Evolutionary conservation across 768 basidiomycete species (phyloP), one percentile per base, ranked within the genome.

Genomic region (Rhodotorula babjevae): DNA sequence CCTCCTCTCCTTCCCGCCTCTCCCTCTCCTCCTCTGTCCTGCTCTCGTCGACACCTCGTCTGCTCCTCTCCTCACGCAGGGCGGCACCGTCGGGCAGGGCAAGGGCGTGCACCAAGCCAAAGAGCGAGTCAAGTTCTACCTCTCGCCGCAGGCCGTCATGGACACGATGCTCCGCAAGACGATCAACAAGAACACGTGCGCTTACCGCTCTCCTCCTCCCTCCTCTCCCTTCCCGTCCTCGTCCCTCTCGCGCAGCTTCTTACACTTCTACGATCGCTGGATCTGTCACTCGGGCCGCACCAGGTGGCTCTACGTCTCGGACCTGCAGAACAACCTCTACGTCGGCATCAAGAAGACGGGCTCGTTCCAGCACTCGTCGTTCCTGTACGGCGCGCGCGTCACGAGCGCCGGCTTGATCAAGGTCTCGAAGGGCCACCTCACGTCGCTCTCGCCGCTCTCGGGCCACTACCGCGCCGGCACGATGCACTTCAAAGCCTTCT

Each of bases 321-420:
- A 72, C 21, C 49, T 73, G 3, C 31, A 36, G 23, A 36, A 65
- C 52, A 63, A 79, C 63, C 65, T 82, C 40, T 83, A 81, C 67
- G 78, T 83, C 31, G 81, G 81, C 2, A 80, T 83, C 76, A 83
- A 83, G 78, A 74, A 77, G 67, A 81, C 77, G 33, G 81, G 82
- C 15, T 69, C 66, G 4, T 83, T 83, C 70, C 82, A 83, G 68
- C 82, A 83, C 68, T 79, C 79, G 1, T 81, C 80, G 3, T 83
- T 78, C 69, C 65, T 78, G 25, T 78, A 68, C 57, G 77, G 77
- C 21, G 73, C 75, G 0, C 71, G 75, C 2, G 75, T 78, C 19
- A 70, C 71, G 5, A n/a, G 14, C 65, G 25, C 75, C 50, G 75
- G 75, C 7, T 64, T 78, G 2, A 52, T 76, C 61, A 76, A 76